phyloP scores from a whole-genome alignment of 2,329 filamentous ascomycete genomes.

The Zasmidium cellare region DNA sequence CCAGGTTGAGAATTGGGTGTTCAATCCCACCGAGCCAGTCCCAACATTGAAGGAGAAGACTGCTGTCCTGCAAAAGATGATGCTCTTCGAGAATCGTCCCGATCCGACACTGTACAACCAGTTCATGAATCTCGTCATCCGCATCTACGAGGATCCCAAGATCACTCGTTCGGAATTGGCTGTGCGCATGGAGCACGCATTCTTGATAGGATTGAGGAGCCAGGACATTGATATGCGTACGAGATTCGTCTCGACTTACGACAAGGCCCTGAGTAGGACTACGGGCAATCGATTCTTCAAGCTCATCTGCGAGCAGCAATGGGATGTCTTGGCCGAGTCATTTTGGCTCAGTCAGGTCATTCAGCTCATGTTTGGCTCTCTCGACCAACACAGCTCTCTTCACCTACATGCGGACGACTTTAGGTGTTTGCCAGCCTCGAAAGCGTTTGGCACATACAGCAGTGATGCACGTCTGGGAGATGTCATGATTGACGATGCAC shows the following conservation, averaged over 20 bases:
- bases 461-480: conserved; percentile 65
- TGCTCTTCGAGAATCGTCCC: conserved; percentile 83
- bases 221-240: conserved; percentile 96
- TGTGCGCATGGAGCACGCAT: conserved; percentile 95
- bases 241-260: conserved; percentile 94
- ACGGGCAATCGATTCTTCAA: conserved; percentile 87
- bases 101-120: conserved; percentile 86
- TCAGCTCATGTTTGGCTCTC: conserved; percentile 84
- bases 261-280: conserved; percentile 89
- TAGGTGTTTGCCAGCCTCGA: conserved; percentile 70
- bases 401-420: conserved; percentile 85
- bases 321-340: conserved; percentile 90
- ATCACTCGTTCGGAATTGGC: conserved; percentile 94
- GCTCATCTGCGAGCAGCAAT: conserved; percentile 88
- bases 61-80: conserved; percentile 98
- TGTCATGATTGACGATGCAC: conserved; percentile 76
- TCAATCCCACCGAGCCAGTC: conserved; percentile 90
- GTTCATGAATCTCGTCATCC: conserved; percentile 93
- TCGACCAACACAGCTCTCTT: conserved; percentile 79
- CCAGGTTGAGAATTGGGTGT: conserved; percentile 96
- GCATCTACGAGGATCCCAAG: conserved; percentile 97
- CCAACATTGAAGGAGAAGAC: conserved; percentile 98
- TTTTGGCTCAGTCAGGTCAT: conserved; percentile 97
- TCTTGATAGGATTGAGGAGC: conserved; percentile 90
- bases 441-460: conserved; percentile 70